phyloP scores from a whole-genome alignment of 768 basidiomycete species.

The Cystofilobasidium bisporidii region DNA sequence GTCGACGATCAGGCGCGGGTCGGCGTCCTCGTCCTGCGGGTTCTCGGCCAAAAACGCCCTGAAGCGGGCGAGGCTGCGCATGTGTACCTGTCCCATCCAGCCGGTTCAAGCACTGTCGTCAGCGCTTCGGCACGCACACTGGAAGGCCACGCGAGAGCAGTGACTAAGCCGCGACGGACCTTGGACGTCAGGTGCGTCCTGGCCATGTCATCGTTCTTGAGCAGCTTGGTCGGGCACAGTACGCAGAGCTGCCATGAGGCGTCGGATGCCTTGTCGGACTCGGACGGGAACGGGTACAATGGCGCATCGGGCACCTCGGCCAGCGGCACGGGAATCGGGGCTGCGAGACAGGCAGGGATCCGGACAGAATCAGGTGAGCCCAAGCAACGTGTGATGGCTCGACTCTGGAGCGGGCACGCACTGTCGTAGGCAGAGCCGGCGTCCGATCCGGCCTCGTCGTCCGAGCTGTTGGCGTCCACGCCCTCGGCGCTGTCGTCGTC shows the following conservation, averaged over 20 bases:
- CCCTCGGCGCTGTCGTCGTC: slow-evolving; percentile 21
- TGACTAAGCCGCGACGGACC: no score
- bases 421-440: slow-evolving; percentile 13
- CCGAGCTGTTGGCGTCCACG: slow-evolving; percentile 3
- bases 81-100: slow-evolving; percentile 3
- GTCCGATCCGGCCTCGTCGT: not conserved
- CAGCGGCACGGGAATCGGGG: slow-evolving; percentile 20
- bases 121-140: not conserved
- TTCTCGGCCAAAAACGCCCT: slow-evolving; percentile 9
- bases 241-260: slow-evolving; percentile 16
- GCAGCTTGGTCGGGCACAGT: slow-evolving; percentile 22
- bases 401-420: not conserved
- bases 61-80: slow-evolving; percentile 15
- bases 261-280: slow-evolving; percentile 2
- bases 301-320: slow-evolving; percentile 16
- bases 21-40: slow-evolving; percentile 17
- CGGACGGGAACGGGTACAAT: slow-evolving; percentile 13
- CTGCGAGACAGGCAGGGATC: not conserved
- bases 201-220: slow-evolving; percentile 24
- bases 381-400: no score
- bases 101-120: no score
- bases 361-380: no score
- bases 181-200: slow-evolving; percentile 19
- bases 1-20: slow-evolving; percentile 18
- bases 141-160: no score